Evolutionary conservation across 2,329 filamentous ascomycete species (phyloP).

Genomic region (Fusarium tjaetaba): DNA sequence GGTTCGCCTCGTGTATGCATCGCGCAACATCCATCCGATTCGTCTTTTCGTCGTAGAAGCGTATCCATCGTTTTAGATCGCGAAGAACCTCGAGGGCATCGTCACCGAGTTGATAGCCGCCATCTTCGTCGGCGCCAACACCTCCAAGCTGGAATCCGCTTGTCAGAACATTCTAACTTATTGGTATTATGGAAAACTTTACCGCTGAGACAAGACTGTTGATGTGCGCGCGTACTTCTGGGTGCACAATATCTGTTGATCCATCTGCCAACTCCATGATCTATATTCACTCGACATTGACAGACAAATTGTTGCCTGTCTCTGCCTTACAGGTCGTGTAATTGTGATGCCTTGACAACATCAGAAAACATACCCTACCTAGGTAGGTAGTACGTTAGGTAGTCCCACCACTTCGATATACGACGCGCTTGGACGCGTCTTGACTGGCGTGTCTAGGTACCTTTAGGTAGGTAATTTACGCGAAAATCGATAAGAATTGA

Average conservation of each 20-base stretch:
- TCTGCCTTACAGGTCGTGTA: constrained; percentile 34
- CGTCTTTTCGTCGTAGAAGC: constrained; percentile 90
- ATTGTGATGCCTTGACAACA: constrained; percentile 31
- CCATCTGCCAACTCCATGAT: constrained; percentile 66
- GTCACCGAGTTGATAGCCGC: constrained; percentile 88
- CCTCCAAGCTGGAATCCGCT: constrained; percentile 77
- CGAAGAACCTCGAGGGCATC: constrained; percentile 91
- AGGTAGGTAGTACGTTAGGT: background rate
- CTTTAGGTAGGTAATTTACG: constrained; percentile 20
- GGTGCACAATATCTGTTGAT: constrained; percentile 76
- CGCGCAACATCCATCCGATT: constrained; percentile 95
- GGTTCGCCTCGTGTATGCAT: constrained; percentile 89
- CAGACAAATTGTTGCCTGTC: constrained; percentile 18
- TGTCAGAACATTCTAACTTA: constrained; percentile 27
- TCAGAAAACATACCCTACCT: background rate
- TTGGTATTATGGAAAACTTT: constrained; percentile 51
- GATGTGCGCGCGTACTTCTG: constrained; percentile 91
- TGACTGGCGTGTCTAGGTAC: constrained; percentile 6
- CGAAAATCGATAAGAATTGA: constrained; percentile 7
- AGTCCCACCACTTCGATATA: constrained; percentile 18
- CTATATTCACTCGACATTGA: constrained; percentile 9
- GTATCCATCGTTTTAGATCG: constrained; percentile 95
- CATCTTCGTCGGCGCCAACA: constrained; percentile 79
- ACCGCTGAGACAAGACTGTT: constrained; percentile 94
- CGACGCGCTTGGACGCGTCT: constrained; percentile 39